Evolutionary conservation across 1,284 basidiomycete genomes (phyloP).

Genomic region (Boletus mariae): DNA sequence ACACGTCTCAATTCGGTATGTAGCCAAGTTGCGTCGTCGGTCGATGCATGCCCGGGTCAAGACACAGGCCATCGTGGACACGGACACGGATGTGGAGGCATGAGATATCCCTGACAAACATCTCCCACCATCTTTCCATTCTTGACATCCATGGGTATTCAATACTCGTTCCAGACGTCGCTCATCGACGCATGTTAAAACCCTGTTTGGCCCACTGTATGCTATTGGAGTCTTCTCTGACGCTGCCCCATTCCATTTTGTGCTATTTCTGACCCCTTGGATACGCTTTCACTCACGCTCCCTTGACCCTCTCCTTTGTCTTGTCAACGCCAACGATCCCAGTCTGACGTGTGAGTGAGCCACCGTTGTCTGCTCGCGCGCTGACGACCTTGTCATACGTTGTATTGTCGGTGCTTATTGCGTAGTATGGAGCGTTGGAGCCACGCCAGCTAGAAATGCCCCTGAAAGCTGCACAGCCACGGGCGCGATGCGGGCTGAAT

Average conservation of each 20-base stretch:
- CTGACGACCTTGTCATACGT: not conserved
- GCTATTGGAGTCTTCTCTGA: not conserved
- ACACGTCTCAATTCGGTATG: not conserved
- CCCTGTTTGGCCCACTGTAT: not conserved
- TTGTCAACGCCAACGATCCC: not conserved
- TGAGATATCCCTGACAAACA: not conserved
- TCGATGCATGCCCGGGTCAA: not conserved
- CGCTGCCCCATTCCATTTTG: not conserved
- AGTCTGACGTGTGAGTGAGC: not conserved
- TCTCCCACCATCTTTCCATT: constrained; percentile 7
- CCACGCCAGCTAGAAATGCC: not conserved
- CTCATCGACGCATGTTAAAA: not conserved
- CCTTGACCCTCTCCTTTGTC: not conserved
- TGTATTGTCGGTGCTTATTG: not conserved
- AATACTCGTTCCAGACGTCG: not conserved
- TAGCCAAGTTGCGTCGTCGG: not conserved
- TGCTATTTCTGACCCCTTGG: not conserved
- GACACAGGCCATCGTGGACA: constrained; percentile 5
- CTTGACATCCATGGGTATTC: not conserved
- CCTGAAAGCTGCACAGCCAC: not conserved
- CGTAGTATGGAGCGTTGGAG: not conserved
- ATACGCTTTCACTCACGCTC: not conserved
- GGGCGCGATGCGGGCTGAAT: not conserved
- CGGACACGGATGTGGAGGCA: constrained; percentile 11
- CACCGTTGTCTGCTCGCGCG: not conserved